Base-by-base conservation (phyloP, 2,329 filamentous ascomycete genomes). In the Cordyceps cateniannulata region DNA sequence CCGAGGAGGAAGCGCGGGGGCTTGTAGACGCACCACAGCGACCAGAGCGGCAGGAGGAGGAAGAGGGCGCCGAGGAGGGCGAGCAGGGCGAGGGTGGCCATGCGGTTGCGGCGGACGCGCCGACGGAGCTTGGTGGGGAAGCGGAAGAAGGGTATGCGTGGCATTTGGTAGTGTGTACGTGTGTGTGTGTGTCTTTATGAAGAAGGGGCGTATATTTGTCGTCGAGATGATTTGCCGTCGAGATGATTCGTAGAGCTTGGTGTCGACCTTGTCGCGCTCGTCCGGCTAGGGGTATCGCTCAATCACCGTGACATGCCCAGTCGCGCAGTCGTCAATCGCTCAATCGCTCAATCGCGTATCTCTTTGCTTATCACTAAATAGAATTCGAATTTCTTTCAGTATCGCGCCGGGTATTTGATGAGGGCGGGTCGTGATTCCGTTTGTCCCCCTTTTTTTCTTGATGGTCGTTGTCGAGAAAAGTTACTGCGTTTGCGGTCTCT, bases 11-110 rank as follows among this genome's bases (percentile, higher is more conserved):
- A 73, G n/a, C 73, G 74, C 0, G 92, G 91, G 2, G 92, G 91
- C 71, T 91, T 92, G 81, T 96, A 96, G 66, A 96, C 79, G 64
- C 84, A 72, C 76, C 91, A 95, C 65, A 88, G 70, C 22, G 77
- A 69, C 64, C 75, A 75, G 65, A 76, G 66, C 25, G 76, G 76
- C 18, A 75, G 63, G 44, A 78, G 64, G 45, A 78, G 64, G 49
- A 77, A 66, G 44, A 77, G 66, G 63, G 72, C 47, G 60, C 67
- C 64, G 50, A 79, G 69, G 52, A 69, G 60, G 63, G 71, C 62
- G 59, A 85, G 74, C 27, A 71, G 65, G 61, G 79, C 65, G 47
- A 84, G 76, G 51, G 80, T 84, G 45, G 79, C 76, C 81, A 85
- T 83, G 67, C 83, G 79, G 70, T 81, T 82, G 61, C 82, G 81